Evolutionary conservation across 169 alveolate species (phyloP).

Genomic region (Eimeria necatrix): DNA sequence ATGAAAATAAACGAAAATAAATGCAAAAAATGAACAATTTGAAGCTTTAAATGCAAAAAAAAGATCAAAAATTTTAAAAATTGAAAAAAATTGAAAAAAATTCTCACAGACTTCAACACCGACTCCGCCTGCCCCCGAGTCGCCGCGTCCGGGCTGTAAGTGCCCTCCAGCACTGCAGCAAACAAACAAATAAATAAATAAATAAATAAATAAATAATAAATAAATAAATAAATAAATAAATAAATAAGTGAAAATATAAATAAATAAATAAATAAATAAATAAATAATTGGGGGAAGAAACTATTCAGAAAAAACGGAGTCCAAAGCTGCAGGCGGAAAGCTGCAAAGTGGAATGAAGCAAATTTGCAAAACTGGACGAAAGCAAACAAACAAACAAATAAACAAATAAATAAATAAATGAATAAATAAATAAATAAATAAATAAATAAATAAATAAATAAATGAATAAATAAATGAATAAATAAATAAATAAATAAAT

Average conservation of each 20-base stretch:
- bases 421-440: not conserved
- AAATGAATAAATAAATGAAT: not conserved
- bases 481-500: not conserved
- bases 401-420: too few relatives aligned
- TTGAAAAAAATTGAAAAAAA: not conserved
- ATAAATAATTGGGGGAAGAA: not conserved
- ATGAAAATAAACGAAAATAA: not conserved
- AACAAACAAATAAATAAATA: not conserved
- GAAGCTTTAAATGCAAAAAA: not conserved
- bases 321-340: not conserved
- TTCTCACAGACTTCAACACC: conserved; percentile 18
- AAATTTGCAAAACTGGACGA: not conserved
- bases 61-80: not conserved
- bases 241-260: too few relatives aligned
- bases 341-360: not conserved
- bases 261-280: too few relatives aligned
- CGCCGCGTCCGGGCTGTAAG: conserved; percentile 46
- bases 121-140: conserved; percentile 42
- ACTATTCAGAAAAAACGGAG: not conserved
- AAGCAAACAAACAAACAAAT: not conserved
- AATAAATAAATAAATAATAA: too few relatives aligned
- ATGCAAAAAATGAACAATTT: not conserved
- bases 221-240: too few relatives aligned
- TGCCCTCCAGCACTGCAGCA: conserved; percentile 54
- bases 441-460: not conserved